These are phyloP conservation scores for Pontederia crassipes DNA, from an alignment of 176 grass and related monocot genomes.

Conservation along the genomic window DNA sequence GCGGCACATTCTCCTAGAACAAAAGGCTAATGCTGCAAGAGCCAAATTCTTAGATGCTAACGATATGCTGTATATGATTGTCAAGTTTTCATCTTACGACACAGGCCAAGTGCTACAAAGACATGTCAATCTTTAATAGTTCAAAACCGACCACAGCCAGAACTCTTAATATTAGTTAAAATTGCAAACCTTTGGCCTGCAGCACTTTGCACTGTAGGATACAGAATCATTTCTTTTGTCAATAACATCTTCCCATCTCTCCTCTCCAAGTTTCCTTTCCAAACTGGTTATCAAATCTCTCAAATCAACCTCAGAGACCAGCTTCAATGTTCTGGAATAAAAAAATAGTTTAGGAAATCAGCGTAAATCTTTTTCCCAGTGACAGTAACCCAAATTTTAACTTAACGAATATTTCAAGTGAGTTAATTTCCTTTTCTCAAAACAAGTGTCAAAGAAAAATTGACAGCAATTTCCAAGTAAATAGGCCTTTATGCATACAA, in stretches of 20 bases:
- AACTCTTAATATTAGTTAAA: background rate
- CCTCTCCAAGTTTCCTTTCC: constrained; percentile 29
- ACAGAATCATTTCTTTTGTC: constrained; percentile 45
- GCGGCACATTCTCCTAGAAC: too few relatives aligned
- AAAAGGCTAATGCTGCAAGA: too few relatives aligned
- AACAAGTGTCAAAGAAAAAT: too few relatives aligned
- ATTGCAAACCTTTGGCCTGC: constrained; percentile 39
- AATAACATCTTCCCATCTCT: constrained; percentile 52
- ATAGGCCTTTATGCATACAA: too few relatives aligned
- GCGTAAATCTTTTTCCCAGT: background rate
- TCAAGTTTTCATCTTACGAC: too few relatives aligned
- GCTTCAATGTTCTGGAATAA: constrained; percentile 33
- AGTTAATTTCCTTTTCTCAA: too few relatives aligned
- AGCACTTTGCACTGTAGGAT: constrained; percentile 68
- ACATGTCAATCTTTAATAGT: too few relatives aligned
- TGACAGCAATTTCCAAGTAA: too few relatives aligned
- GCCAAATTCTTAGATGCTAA: too few relatives aligned
- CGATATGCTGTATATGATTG: too few relatives aligned
- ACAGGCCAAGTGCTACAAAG: too few relatives aligned
- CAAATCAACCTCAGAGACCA: constrained; percentile 66
- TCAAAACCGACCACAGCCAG: background rate
- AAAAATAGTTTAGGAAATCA: background rate
- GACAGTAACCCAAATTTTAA: background rate
- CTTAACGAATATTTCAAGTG: background rate
- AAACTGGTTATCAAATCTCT: constrained; percentile 42